Evolutionary conservation across 352 stramenopile species (phyloP), one percentile per base, ranked within the genome.

Genomic region (Aphanomyces astaci): DNA sequence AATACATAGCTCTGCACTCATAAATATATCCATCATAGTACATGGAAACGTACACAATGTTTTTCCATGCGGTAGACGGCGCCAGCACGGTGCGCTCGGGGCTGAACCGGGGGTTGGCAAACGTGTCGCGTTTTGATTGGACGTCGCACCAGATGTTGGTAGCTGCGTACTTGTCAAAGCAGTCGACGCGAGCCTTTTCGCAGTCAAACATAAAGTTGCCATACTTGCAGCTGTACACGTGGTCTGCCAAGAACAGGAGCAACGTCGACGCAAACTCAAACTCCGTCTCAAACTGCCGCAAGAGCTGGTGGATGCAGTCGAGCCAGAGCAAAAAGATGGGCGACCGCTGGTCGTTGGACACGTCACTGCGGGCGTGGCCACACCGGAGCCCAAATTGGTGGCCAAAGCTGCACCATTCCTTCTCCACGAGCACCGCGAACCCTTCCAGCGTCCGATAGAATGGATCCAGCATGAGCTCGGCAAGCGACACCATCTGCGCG

Each of bases 281-380:
- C 68, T 89, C 89, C 13, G 87, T 87, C 22, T 97, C 97, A 72
- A 96, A 98, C 73, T 99, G 96, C 39, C 94, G 88, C 33, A 98
- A 77, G 36, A 98, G 83, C 78, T 99, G 97, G 82, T 92, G 99
- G 3, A 99, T 90, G 71, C 93, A 98, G 82, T 99, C 97, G 32
- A 99, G 71, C 81, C 97, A 99, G 63, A 99, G 91, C 28, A 99
- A 66, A 76, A 99, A 99, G 57, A 99, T 95, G 3, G 97, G 97
- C 53, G 96, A 98, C 32, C 95, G 87, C 75, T 99, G 90, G 46
- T 98, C 92, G 65, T 98, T 88, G 15, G 53, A 74, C 4, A 75
- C 88, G 55, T 98, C 92, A 52, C 76, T 87, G 27, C 82, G 86
- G 27, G 92, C 96, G 70, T 99, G 96, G 33, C 94, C 97, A 69